Evolutionary conservation across 2,329 filamentous ascomycete species (phyloP).

Genomic region (Aspergillus carbonarius): DNA sequence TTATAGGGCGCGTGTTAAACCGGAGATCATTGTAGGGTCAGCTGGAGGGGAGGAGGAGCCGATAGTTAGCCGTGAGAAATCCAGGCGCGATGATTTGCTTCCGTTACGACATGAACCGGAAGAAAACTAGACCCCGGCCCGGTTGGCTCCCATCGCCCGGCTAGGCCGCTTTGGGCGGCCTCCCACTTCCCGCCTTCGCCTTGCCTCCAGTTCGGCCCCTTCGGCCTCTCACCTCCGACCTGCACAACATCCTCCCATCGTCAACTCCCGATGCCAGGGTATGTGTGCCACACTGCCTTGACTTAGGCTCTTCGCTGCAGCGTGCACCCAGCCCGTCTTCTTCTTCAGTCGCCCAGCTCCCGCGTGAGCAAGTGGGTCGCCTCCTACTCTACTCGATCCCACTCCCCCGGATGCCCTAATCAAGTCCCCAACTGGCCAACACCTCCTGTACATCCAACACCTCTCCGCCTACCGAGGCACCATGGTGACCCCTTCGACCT

Average conservation of each 20-base stretch:
- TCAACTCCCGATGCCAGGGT: background rate
- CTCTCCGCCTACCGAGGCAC: background rate
- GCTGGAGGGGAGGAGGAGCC: background rate
- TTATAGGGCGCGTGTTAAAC: constrained; percentile 13
- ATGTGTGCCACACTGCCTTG: background rate
- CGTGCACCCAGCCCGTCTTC: background rate
- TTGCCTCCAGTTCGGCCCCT: background rate
- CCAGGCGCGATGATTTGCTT: constrained; percentile 35
- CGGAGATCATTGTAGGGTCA: constrained; percentile 11
- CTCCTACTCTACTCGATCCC: background rate
- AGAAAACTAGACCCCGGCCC: constrained; percentile 23
- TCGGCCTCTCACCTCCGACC: background rate
- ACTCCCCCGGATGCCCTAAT: background rate
- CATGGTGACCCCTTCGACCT: constrained; percentile 12
- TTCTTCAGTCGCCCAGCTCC: background rate
- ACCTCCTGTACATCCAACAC: background rate
- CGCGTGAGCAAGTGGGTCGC: background rate
- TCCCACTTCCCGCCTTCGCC: background rate
- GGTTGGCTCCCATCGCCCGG: constrained; percentile 28
- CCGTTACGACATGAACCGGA: constrained; percentile 30
- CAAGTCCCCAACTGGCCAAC: background rate
- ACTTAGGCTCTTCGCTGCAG: background rate
- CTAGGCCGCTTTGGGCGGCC: constrained; percentile 30
- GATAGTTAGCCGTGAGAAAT: constrained; percentile 33
- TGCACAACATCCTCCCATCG: background rate